phyloP scores from a whole-genome alignment of 2,329 filamentous ascomycete genomes.

The Sporothrix phasma region DNA sequence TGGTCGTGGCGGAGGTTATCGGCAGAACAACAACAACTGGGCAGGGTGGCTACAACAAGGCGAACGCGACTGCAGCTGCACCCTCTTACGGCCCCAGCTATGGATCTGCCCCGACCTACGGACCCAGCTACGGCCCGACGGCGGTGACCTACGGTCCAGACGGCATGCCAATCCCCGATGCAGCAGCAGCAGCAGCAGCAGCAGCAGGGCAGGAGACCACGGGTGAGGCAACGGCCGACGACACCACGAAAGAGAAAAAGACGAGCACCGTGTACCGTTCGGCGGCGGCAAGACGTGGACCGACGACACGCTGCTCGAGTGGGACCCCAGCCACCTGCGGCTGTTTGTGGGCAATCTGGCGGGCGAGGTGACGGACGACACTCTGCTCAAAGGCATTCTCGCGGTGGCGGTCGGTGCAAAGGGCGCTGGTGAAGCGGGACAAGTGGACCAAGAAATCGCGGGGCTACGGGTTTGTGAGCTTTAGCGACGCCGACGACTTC shows the following conservation, averaged over 20 bases:
- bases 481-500: conserved; percentile 89
- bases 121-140: conserved; percentile 17
- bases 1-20: conserved; percentile 26
- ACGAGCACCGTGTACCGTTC: conserved; percentile 81
- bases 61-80: conserved; percentile 26
- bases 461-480: conserved; percentile 93
- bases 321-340: conserved; percentile 89
- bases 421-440: conserved; percentile 87
- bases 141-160: conserved; percentile 19
- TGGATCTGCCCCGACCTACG: conserved; percentile 19
- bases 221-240: conserved; percentile 24
- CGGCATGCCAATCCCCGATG: conserved; percentile 12
- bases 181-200: conserved; percentile 23
- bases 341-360: conserved; percentile 95
- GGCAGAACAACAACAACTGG: conserved; percentile 46
- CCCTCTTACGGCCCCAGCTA: conserved; percentile 5
- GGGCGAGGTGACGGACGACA: conserved; percentile 94
- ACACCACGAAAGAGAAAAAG: conserved; percentile 44
- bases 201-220: conserved; percentile 17
- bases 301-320: conserved; percentile 80
- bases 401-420: conserved; percentile 78
- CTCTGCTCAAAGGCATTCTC: conserved; percentile 87
- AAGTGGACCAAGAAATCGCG: conserved; percentile 95
- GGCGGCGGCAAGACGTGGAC: conserved; percentile 87
- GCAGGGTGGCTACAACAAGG: conserved; percentile 55